These are phyloP conservation scores for Leccinum longicurvipes DNA, from an alignment of 768 basidiomycete species.

Conservation along the genomic window DNA sequence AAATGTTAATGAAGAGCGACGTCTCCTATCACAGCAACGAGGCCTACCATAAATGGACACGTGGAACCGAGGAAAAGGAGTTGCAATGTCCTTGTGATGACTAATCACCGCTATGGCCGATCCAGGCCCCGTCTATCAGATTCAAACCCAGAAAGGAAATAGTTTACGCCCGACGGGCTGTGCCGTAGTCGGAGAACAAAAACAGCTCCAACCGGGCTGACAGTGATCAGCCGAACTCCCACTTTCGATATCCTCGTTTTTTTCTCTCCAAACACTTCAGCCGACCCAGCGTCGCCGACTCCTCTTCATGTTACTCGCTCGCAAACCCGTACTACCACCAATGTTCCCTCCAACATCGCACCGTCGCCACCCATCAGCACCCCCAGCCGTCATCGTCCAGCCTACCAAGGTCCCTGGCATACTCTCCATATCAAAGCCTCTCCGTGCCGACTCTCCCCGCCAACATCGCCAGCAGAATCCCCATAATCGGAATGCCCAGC, in stretches of 20 bases:
- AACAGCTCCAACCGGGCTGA: conserved; percentile 32
- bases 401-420: conserved; percentile 73
- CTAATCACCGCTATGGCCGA: not conserved
- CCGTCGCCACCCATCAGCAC: conserved; percentile 67
- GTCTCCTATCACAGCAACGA: conserved; percentile 25
- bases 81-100: not conserved
- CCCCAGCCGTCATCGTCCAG: conserved; percentile 63
- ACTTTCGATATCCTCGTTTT: conserved; percentile 27
- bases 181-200: conserved; percentile 35
- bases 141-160: conserved; percentile 25
- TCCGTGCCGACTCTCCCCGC: conserved; percentile 31
- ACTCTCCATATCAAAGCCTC: conserved; percentile 63
- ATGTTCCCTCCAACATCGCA: conserved; percentile 40
- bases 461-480: conserved; percentile 35
- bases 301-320: conserved; percentile 40
- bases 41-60: conserved; percentile 13
- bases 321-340: conserved; percentile 33
- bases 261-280: conserved; percentile 5
- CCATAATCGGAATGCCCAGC: conserved; percentile 33
- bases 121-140: conserved; percentile 20
- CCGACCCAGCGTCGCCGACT: not conserved
- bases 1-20: not conserved
- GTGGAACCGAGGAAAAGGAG: conserved; percentile 16
- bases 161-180: conserved; percentile 29
- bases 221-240: conserved; percentile 30